Evolutionary conservation across 2,329 filamentous ascomycete genomes (phyloP).

Genomic region (Microcera coccophila): DNA sequence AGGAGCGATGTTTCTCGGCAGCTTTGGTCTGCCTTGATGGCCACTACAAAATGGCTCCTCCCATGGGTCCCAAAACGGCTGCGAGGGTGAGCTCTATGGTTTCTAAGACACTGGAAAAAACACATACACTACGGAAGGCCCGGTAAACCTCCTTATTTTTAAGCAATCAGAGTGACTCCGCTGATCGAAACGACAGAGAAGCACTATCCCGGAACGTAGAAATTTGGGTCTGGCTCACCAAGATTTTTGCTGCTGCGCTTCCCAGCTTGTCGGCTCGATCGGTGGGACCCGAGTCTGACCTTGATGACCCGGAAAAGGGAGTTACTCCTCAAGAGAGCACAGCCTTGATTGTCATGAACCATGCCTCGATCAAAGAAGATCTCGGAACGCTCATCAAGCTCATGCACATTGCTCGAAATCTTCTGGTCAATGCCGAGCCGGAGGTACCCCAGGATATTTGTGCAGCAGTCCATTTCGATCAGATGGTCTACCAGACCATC

Average conservation of each 20-base stretch:
- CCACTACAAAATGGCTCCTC: constrained; percentile 54
- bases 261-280: constrained; percentile 58
- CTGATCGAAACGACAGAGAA: constrained; percentile 44
- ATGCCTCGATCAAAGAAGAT: constrained; percentile 57
- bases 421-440: constrained; percentile 61
- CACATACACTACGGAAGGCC: constrained; percentile 57
- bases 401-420: constrained; percentile 62
- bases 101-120: constrained; percentile 59
- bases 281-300: constrained; percentile 51
- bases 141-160: constrained; percentile 41
- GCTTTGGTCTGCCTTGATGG: constrained; percentile 60
- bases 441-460: constrained; percentile 64
- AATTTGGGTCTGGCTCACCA: constrained; percentile 62
- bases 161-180: neutral
- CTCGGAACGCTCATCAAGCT: constrained; percentile 62
- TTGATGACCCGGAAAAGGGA: constrained; percentile 52
- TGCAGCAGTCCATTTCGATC: constrained; percentile 60
- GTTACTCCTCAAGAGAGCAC: constrained; percentile 61
- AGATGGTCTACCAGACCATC: constrained; percentile 63
- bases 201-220: constrained; percentile 58
- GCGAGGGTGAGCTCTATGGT: constrained; percentile 55
- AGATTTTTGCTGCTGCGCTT: constrained; percentile 58
- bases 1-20: constrained; percentile 60
- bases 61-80: constrained; percentile 55
- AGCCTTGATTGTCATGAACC: constrained; percentile 59